Evolutionary conservation across 805 yeast genomes (phyloP).

Genomic region (Wickerhamia fluorescens): DNA sequence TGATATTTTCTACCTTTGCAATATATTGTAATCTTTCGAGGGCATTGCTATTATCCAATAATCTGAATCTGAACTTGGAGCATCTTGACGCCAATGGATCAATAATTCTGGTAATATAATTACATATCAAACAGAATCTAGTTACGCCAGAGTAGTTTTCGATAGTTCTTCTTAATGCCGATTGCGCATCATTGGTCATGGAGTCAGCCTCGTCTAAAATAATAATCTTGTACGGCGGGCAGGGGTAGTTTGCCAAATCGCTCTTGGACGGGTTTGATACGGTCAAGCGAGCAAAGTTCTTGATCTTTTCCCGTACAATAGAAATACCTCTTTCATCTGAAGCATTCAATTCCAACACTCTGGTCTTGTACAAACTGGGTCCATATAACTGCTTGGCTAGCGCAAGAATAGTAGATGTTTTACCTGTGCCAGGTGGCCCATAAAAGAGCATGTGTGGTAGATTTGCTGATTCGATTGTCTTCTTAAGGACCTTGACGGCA

Average conservation of each 20-base stretch:
- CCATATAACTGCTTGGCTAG: conserved; percentile 73
- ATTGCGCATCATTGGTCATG: conserved; percentile 95
- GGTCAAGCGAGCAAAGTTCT: conserved; percentile 77
- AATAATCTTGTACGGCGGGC: conserved; percentile 93
- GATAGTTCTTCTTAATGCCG: conserved; percentile 91
- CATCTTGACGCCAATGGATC: conserved; percentile 97
- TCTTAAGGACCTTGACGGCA: conserved; percentile 75
- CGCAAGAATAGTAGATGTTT: conserved; percentile 82
- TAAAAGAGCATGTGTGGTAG: conserved; percentile 88
- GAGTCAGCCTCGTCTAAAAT: conserved; percentile 95
- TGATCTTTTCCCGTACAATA: conserved; percentile 78
- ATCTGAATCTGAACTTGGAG: conserved; percentile 86
- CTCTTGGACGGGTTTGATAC: conserved; percentile 73
- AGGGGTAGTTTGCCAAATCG: conserved; percentile 71
- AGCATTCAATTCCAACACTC: conserved; percentile 81
- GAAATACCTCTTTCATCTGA: conserved; percentile 89
- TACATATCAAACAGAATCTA: conserved; percentile 90
- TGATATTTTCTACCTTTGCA: conserved; percentile 33
- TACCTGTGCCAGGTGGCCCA: conserved; percentile 94
- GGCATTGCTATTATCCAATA: conserved; percentile 67
- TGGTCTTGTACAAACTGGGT: conserved; percentile 55
- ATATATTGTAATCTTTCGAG: conserved; percentile 59
- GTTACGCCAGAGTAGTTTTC: conserved; percentile 83
- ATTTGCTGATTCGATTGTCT: conserved; percentile 72
- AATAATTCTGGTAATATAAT: conserved; percentile 91